These are phyloP conservation scores for Cymodocea nodosa DNA, from an alignment of 116 monocot species.

Conservation along the genomic window DNA sequence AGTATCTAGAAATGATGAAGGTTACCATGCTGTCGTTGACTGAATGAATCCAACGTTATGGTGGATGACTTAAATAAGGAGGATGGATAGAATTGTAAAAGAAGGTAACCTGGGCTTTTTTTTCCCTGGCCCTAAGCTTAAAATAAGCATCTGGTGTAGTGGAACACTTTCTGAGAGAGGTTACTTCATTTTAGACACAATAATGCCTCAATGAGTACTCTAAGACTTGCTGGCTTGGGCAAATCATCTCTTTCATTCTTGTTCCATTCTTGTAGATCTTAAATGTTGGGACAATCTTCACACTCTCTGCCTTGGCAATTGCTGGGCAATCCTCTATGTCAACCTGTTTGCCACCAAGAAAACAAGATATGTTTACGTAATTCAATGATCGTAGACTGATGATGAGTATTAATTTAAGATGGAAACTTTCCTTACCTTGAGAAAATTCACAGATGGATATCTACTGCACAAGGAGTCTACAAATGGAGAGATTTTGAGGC, in stretches of 20 bases:
- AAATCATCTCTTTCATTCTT: slow-evolving; percentile 57
- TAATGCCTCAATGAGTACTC: slow-evolving; percentile 58
- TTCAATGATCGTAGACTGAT: background rate
- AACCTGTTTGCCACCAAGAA: slow-evolving; percentile 14
- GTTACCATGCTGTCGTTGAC: background rate
- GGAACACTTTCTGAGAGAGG: background rate
- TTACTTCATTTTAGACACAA: slow-evolving; percentile 5
- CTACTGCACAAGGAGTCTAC: slow-evolving; percentile 47
- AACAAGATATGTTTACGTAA: background rate
- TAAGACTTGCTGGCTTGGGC: slow-evolving; percentile 41
- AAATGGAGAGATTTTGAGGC: slow-evolving; percentile 40
- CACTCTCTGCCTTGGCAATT: slow-evolving; percentile 32
- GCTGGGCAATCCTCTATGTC: slow-evolving; percentile 17
- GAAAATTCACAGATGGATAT: slow-evolving; percentile 72
- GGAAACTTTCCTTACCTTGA: slow-evolving; percentile 32
- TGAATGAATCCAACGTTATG: background rate
- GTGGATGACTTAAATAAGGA: background rate
- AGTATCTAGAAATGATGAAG: background rate
- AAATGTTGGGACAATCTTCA: slow-evolving; percentile 53
- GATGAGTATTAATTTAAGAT: background rate
- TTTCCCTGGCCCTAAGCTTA: background rate
- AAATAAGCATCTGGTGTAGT: background rate
- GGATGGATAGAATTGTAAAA: no score
- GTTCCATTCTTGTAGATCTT: slow-evolving; percentile 54
- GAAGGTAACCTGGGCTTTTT: background rate